These are phyloP conservation scores for Candolleomyces efflorescens DNA, from an alignment of 768 basidiomycete species.

Conservation along the genomic window DNA sequence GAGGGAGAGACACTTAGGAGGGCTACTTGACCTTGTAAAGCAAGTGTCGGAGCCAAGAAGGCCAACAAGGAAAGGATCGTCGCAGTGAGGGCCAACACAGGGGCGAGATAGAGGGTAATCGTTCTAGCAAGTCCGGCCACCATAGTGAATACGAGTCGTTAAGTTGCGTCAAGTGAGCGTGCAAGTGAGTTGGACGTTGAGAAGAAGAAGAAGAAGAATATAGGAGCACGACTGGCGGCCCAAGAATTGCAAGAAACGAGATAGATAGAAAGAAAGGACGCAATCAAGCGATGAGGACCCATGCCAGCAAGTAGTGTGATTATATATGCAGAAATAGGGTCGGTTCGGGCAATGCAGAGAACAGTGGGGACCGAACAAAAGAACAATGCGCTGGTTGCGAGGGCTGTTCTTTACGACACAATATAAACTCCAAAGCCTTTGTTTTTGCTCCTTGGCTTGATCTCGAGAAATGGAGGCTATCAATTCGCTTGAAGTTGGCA, in stretches of 20 bases:
- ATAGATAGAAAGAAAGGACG: not conserved
- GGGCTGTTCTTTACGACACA: conserved; percentile 1
- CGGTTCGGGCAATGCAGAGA: conserved; percentile 1
- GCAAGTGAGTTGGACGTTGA: not conserved
- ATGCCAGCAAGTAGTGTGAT: too few relatives aligned
- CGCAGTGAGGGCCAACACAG: conserved; percentile 60
- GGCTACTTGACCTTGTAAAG: conserved; percentile 59
- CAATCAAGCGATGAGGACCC: conserved; percentile 4
- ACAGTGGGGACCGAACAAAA: not conserved
- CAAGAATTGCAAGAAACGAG: not conserved
- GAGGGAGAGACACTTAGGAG: conserved; percentile 64
- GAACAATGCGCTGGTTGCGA: conserved; percentile 1
- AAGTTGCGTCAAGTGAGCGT: too few relatives aligned
- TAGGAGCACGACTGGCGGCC: conserved; percentile 6
- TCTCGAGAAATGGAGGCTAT: not conserved
- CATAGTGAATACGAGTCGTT: conserved; percentile 38
- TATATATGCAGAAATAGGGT: conserved; percentile 2
- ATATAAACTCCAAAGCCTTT: not conserved
- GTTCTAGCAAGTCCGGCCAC: conserved; percentile 68
- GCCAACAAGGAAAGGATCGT: conserved; percentile 63
- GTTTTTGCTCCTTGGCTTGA: not conserved
- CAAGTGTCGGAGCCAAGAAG: conserved; percentile 59
- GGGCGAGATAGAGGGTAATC: conserved; percentile 63
- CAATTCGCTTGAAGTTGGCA: not conserved
- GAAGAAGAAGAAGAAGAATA: not conserved